Conservation (phyloP, 768 basidiomycete genomes). For the Strobilomyces dryophilus region DNA sequence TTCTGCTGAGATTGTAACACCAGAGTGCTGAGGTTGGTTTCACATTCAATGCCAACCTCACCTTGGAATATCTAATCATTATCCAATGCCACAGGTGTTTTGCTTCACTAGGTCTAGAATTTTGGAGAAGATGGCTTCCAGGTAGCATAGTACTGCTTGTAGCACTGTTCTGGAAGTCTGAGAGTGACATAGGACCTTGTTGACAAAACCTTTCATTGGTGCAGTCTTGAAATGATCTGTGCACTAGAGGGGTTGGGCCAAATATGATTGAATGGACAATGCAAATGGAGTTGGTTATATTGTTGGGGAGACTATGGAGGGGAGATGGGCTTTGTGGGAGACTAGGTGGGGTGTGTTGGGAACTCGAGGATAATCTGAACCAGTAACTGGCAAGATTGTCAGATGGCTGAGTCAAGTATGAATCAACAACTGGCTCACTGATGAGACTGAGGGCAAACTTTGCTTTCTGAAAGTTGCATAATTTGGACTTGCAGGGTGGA, state of each 20-base stretch:
- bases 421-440: slow-evolving; percentile 43
- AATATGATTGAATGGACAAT: slow-evolving; percentile 7
- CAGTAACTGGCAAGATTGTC: slow-evolving; percentile 15
- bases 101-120: slow-evolving; percentile 58
- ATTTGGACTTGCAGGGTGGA: slow-evolving; percentile 30
- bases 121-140: slow-evolving; percentile 75
- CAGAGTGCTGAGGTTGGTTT: slow-evolving; percentile 34
- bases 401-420: slow-evolving; percentile 18
- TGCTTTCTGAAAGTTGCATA: slow-evolving; percentile 49
- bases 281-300: slow-evolving; percentile 33
- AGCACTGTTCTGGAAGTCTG: slow-evolving; percentile 79
- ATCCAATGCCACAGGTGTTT: slow-evolving; percentile 40
- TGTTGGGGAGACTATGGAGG: slow-evolving; percentile 52
- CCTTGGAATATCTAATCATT: slow-evolving; percentile 41
- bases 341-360: too few relatives aligned
- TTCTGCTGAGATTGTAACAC: too few relatives aligned
- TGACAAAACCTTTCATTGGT: slow-evolving; percentile 75
- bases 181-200: slow-evolving; percentile 83
- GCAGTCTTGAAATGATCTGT: slow-evolving; percentile 36
- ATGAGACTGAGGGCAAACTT: slow-evolving; percentile 67
- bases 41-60: slow-evolving; percentile 40
- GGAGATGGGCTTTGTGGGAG: slow-evolving; percentile 24
- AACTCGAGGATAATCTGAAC: not conserved
- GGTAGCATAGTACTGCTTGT: slow-evolving; percentile 83
- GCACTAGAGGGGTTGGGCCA: slow-evolving; percentile 12